Percentiles rank a stretch among this genome's conserved stretches.
phyloP scores from a whole-genome alignment of 306 rosid genomes.

The Inga oerstediana region DNA sequence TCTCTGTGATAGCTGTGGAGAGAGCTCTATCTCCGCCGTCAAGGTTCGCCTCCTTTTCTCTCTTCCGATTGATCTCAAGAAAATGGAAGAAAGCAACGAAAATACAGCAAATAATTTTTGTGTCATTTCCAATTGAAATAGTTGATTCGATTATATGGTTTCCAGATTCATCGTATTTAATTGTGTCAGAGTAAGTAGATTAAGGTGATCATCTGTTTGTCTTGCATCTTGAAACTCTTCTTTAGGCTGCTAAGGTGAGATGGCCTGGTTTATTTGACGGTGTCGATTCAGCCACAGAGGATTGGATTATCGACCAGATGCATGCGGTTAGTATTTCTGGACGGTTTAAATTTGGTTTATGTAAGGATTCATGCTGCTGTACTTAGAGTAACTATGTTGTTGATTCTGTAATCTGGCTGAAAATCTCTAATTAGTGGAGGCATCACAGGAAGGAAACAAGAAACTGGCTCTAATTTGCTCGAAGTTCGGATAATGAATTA shows the following conservation, averaged over 20 bases:
- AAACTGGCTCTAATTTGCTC: constrained; percentile 26
- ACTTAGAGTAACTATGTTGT: constrained; percentile 9
- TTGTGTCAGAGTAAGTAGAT: not conserved
- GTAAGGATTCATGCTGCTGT: constrained; percentile 8
- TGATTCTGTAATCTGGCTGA: constrained; percentile 20
- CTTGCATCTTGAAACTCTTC: not conserved
- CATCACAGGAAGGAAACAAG: not conserved
- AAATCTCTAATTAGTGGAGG: not conserved
- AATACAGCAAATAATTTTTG: not conserved
- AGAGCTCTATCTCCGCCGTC: constrained; percentile 85
- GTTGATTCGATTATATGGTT: not conserved
- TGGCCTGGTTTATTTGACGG: constrained; percentile 74
- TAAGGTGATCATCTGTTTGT: constrained; percentile 23
- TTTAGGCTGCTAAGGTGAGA: constrained; percentile 85
- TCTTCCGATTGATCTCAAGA: constrained; percentile 14
- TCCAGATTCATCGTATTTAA: not conserved
- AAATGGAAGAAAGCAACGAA: constrained; percentile 9
- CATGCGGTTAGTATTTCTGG: constrained; percentile 51
- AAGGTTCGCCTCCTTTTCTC: constrained; percentile 50
- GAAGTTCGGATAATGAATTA: not conserved
- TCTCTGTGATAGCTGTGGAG: constrained; percentile 93
- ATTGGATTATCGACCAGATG: constrained; percentile 86
- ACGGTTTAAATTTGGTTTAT: constrained; percentile 14
- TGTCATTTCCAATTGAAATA: not conserved
- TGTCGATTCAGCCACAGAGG: constrained; percentile 63